Base-by-base conservation (phyloP, 345 rosid genomes). In the Chamaenerion angustifolium region DNA sequence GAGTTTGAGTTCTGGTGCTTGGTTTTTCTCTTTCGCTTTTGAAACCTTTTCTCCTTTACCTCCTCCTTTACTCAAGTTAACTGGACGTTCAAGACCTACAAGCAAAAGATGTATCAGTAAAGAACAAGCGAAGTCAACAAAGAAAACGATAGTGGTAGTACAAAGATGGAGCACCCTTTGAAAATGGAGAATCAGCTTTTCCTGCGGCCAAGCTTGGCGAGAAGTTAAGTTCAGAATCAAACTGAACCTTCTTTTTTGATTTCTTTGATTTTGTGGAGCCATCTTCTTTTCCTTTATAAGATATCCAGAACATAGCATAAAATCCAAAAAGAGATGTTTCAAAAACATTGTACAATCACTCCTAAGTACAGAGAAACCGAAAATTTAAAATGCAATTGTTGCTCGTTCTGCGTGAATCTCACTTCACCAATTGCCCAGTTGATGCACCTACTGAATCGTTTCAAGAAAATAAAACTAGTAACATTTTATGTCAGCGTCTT, bases 1-100 rank as follows among this genome's bases (percentile, higher is more conserved):
- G 48, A 72, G 49, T 45, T 59, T 78, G 65, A 88, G 76, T 75
- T 77, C 88, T 51, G 66, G 80, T 44, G 79, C 69, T 43, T 35
- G 59, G 25, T 71, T 19, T 57, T 40, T 56, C 54, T 77, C 79
- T 21, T 52, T 76, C 44, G 58, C 65, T 52, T 57, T 71, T 19
- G 54, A 62, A 8, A 18, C 44, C 60, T 71, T 81, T 52, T 57
- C 76, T 54, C 79, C 87, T 48, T 70, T 78, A 46, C 80, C 86
- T 44, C 80, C 86, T 44, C 76, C 93, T 63, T 71, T 73, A 54
- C 54, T 60, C 54, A 45, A 58, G 48, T 56, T 65, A 60, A 69
- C 85, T 70, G 40, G 18, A 64, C 43, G 52, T 3, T 25, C 42
- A 51, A 14, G 50, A 14, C 51, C 42, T 41, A 23, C n/a, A 43